Evolutionary conservation across 805 yeast genomes (phyloP), one percentile per base, ranked within the genome.

Genomic region (Metschnikowia colocasiae): DNA sequence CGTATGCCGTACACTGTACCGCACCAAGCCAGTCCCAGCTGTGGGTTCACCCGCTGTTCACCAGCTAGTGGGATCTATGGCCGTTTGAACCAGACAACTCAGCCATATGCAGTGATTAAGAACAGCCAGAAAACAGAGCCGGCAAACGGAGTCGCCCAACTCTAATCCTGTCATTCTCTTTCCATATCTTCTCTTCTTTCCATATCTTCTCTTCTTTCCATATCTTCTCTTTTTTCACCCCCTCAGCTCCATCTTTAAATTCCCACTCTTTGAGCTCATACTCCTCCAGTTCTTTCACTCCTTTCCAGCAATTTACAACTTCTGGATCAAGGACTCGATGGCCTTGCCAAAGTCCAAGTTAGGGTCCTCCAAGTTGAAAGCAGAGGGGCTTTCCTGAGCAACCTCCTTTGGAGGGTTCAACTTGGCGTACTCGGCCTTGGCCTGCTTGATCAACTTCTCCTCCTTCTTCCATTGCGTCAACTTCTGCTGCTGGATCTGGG

Each of bases 381-480:
- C 57, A n/a, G 75, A 68, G 41, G 73, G 58, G 26, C 70, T 59
- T n/a, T 63, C 55, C 23, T 50, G 34, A 40, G 65, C 55, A 19
- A 65, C 62, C 30, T 63, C 68, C 49, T 75, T 75, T 57, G 74
- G 73, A 19, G 53, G 49, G 48, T 44, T 42, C 55, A 51, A 46
- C 69, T 80, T 85, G 58, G 88, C 90, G 72, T 78, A 92, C 73
- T 87, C 91, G 45, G 84, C 85, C 76, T 87, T 90, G 58, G 98
- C 99, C 69, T 89, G 85, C 50, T 76, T 81, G 60, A 92, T 87
- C 64, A 91, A 80, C 60, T 84, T 82, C 68, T 81, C 79, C 68
- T 87, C 81, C 56, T 79, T 73, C 53, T 79, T 75, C 69, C 74
- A 87, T 49, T 79, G 81, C 36, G 72, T 73, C 46, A 73, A 72